Evolutionary conservation across 2,329 filamentous ascomycete species (phyloP).

Genomic region (Harringtonia aguacate): DNA sequence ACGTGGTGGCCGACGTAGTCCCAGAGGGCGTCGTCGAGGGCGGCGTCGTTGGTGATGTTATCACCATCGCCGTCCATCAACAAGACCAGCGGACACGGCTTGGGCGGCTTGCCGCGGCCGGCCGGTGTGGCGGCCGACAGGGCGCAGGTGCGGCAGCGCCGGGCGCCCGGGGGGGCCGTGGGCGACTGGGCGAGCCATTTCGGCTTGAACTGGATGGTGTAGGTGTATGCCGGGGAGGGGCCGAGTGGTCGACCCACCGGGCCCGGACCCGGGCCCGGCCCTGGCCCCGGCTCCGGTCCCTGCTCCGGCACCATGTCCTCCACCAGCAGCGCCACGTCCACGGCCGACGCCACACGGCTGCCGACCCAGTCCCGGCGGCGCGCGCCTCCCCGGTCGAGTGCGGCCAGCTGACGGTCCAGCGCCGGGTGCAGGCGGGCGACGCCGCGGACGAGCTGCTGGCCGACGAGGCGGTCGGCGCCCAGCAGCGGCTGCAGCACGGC

Average conservation of each 20-base stretch:
- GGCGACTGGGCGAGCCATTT: conserved; percentile 76
- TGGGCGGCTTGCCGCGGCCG: conserved; percentile 4
- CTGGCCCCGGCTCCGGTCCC: conserved; percentile 16
- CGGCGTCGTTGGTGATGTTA: background rate
- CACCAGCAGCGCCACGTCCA: conserved; percentile 58
- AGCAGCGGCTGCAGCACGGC: conserved; percentile 46
- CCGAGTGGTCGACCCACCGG: no score
- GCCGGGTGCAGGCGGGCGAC: conserved; percentile 29
- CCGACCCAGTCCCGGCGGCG: conserved; percentile 32
- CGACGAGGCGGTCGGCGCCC: conserved; percentile 36
- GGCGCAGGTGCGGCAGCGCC: conserved; percentile 67
- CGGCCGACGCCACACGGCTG: conserved; percentile 40
- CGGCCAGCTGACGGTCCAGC: conserved; percentile 46
- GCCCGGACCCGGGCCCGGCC: background rate
- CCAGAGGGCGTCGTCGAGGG: conserved; percentile 10
- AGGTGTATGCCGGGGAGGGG: no score
- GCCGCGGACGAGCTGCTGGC: conserved; percentile 42
- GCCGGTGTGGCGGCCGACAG: conserved; percentile 26
- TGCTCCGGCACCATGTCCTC: conserved; percentile 61
- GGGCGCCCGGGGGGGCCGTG: conserved; percentile 50
- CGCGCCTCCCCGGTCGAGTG: conserved; percentile 12
- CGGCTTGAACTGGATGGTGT: conserved; percentile 66
- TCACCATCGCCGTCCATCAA: background rate
- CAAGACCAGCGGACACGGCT: conserved; percentile 12
- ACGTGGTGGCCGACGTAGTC: conserved; percentile 23